phyloP scores from a whole-genome alignment of 345 rosid species.

The Xanthoceras sorbifolium region DNA sequence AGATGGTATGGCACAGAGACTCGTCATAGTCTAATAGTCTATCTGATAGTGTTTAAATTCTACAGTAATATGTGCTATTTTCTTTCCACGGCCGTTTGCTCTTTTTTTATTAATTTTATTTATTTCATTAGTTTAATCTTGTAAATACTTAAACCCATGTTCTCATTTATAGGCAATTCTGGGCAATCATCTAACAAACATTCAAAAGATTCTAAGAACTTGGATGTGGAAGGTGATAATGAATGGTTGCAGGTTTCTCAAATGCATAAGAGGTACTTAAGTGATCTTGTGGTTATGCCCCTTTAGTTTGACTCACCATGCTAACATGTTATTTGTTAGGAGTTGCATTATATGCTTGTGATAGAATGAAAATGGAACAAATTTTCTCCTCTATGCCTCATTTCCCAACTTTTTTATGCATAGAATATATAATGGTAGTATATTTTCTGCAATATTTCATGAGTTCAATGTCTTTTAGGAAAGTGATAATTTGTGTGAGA shows the following conservation, averaged over 20 bases:
- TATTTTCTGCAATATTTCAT: no score
- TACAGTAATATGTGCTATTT: no score
- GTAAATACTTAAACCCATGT: not conserved
- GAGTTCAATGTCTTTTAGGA: no score
- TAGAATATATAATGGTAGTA: no score
- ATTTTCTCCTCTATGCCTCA: not conserved
- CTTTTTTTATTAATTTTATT: not conserved
- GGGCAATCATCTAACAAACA: slow-evolving; percentile 29
- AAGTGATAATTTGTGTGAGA: no score
- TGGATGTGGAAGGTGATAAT: slow-evolving; percentile 47
- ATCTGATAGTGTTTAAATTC: no score
- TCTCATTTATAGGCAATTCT: slow-evolving; percentile 31
- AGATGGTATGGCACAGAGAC: slow-evolving; percentile 48
- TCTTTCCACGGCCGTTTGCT: not conserved
- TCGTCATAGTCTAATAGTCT: not conserved
- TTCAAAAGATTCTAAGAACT: slow-evolving; percentile 34
- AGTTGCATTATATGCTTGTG: not conserved
- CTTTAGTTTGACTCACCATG: not conserved
- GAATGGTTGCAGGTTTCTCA: slow-evolving; percentile 67
- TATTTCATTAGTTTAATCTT: not conserved
- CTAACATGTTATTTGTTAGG: not conserved
- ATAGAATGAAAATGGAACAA: not conserved
- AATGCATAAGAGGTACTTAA: slow-evolving; percentile 77
- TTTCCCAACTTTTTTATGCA: not conserved
- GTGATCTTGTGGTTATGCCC: no score